These are phyloP conservation scores for Carex scoparia DNA, from an alignment of 176 grass and related monocot genomes.

Conservation along the genomic window DNA sequence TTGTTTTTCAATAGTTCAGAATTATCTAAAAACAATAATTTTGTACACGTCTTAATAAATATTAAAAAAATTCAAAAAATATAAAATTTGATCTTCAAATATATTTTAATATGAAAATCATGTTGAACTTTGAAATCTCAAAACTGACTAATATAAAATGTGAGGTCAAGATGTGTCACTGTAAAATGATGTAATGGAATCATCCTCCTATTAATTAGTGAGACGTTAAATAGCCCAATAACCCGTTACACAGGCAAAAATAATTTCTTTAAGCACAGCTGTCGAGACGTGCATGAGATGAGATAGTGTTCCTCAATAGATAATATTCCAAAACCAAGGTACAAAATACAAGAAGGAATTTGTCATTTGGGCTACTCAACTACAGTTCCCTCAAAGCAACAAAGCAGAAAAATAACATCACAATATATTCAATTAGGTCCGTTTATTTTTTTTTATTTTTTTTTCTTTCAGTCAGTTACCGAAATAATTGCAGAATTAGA, in stretches of 20 bases:
- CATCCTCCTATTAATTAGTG: neutral
- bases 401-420: neutral
- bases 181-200: too few species aligned
- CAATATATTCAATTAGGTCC: neutral
- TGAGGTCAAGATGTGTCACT: too few species aligned
- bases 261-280: neutral
- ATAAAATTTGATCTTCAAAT: too few species aligned
- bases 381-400: neutral
- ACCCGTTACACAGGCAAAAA: neutral
- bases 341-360: neutral
- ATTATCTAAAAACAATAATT: too few species aligned
- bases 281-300: neutral
- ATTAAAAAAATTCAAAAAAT: too few species aligned
- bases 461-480: neutral
- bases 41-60: too few species aligned
- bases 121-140: too few species aligned
- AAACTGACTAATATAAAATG: too few species aligned
- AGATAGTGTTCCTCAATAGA: neutral
- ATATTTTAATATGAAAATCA: too few species aligned
- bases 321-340: constrained; percentile 17
- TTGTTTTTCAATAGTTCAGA: too few species aligned
- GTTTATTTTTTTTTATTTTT: neutral
- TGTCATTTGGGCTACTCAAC: neutral
- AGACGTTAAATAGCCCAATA: neutral
- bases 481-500: neutral